These are phyloP conservation scores for Ceratocystiopsis minuta DNA, from an alignment of 2,329 filamentous ascomycete genomes.

Conservation along the genomic window DNA sequence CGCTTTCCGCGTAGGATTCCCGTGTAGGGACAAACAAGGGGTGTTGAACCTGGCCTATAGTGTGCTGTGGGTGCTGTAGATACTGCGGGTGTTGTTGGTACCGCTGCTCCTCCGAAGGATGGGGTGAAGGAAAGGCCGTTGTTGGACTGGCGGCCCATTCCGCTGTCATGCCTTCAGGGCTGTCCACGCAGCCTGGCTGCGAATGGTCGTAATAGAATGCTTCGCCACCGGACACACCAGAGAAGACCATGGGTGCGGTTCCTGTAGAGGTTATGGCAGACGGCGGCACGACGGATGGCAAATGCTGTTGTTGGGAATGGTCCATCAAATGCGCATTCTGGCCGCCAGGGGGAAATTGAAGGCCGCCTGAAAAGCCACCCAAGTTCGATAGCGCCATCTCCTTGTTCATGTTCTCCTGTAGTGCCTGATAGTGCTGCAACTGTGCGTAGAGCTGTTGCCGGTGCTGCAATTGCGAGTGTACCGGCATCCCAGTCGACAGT, in stretches of 20 bases:
- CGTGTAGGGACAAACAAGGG: background rate
- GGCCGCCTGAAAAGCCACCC: constrained; percentile 2
- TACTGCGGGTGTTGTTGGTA: constrained; percentile 1
- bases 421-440: background rate
- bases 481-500: too few relatives aligned
- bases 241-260: constrained; percentile 20
- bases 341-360: too few relatives aligned
- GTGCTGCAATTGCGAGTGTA: background rate
- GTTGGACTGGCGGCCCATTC: background rate
- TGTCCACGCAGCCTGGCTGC: constrained; percentile 15
- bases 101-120: background rate
- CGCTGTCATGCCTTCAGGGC: constrained; percentile 18
- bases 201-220: constrained; percentile 22
- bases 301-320: background rate
- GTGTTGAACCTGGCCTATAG: background rate
- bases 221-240: constrained; percentile 29
- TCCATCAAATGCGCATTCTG: too few relatives aligned
- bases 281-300: background rate
- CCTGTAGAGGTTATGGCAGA: background rate
- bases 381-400: constrained; percentile 2
- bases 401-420: background rate
- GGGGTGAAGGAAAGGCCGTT: too few relatives aligned
- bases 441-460: background rate
- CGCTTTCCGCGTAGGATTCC: too few relatives aligned
- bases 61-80: background rate